These are phyloP conservation scores for Calonectria ilicicola DNA, from an alignment of 2,329 filamentous ascomycete genomes.

Conservation along the genomic window DNA sequence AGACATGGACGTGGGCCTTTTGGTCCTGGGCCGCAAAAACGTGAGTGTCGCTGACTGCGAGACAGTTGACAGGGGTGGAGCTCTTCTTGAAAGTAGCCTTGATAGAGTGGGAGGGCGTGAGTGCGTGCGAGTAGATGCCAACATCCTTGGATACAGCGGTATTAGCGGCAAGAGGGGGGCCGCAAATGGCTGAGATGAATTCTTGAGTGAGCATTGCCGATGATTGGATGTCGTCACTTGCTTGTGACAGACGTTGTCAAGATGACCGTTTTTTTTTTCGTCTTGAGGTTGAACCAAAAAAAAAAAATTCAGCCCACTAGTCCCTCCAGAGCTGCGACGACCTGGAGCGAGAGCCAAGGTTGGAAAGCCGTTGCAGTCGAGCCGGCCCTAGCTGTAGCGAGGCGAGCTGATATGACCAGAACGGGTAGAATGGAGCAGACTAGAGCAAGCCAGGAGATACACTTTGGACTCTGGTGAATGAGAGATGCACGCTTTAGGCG, in stretches of 20 bases:
- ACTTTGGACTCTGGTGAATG: background rate
- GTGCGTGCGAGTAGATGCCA: constrained; percentile 86
- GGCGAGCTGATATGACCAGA: constrained; percentile 5
- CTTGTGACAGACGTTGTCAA: background rate
- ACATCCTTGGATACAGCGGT: constrained; percentile 80
- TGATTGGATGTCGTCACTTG: background rate
- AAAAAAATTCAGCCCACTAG: background rate
- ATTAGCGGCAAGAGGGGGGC: constrained; percentile 69
- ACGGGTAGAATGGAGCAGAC: background rate
- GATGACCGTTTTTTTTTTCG: background rate
- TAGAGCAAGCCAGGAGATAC: constrained; percentile 8
- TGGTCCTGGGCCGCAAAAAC: constrained; percentile 92
- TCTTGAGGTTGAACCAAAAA: background rate
- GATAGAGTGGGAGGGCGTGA: constrained; percentile 81
- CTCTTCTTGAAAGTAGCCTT: constrained; percentile 92
- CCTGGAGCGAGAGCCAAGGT: background rate
- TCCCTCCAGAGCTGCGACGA: background rate
- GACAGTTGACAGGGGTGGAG: constrained; percentile 79
- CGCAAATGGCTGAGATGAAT: constrained; percentile 70
- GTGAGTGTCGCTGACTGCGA: constrained; percentile 85
- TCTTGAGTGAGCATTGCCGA: constrained; percentile 68
- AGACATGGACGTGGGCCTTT: constrained; percentile 94
- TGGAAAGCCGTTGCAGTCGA: background rate
- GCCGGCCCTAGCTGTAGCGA: background rate
- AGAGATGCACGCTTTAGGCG: constrained; percentile 8